Conservation (phyloP, 2,329 filamentous ascomycete species). For the Aspergillus fructus region DNA sequence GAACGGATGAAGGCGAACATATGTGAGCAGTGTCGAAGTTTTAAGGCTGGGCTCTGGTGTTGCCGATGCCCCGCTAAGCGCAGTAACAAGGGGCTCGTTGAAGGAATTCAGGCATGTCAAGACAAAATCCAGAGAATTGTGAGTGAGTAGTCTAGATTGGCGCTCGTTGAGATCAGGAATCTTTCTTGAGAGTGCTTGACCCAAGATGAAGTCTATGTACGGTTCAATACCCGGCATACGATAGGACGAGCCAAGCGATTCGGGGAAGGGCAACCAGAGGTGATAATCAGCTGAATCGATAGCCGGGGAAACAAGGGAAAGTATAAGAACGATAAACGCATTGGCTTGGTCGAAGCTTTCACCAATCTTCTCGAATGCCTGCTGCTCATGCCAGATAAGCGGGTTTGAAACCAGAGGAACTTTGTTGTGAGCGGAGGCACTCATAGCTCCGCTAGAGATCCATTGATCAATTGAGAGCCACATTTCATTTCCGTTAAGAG, state of each 20-base stretch:
- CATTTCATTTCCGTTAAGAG: slow-evolving; percentile 67
- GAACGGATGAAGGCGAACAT: slow-evolving; percentile 88
- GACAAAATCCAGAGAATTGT: slow-evolving; percentile 82
- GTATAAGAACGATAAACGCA: slow-evolving; percentile 76
- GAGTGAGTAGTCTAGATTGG: slow-evolving; percentile 71
- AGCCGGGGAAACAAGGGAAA: slow-evolving; percentile 66
- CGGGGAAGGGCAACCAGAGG: slow-evolving; percentile 81
- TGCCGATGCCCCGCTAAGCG: slow-evolving; percentile 76
- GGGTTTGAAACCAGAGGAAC: slow-evolving; percentile 43
- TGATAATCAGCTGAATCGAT: slow-evolving; percentile 54
- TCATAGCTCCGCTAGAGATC: slow-evolving; percentile 58
- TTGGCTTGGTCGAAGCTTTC: slow-evolving; percentile 81
- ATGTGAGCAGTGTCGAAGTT: slow-evolving; percentile 73
- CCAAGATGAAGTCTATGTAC: slow-evolving; percentile 88
- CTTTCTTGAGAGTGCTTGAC: slow-evolving; percentile 70
- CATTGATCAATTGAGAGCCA: slow-evolving; percentile 81
- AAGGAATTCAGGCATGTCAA: slow-evolving; percentile 77
- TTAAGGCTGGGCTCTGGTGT: slow-evolving; percentile 72
- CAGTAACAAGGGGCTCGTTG: slow-evolving; percentile 87
- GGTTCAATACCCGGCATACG: slow-evolving; percentile 84
- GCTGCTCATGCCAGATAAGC: slow-evolving; percentile 50
- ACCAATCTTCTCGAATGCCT: slow-evolving; percentile 71
- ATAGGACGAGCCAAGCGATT: slow-evolving; percentile 73
- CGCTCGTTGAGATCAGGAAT: slow-evolving; percentile 65
- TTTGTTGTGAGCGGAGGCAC: slow-evolving; percentile 47